phyloP scores from a whole-genome alignment of 345 rosid genomes.

The Sisymbrium altissimum region DNA sequence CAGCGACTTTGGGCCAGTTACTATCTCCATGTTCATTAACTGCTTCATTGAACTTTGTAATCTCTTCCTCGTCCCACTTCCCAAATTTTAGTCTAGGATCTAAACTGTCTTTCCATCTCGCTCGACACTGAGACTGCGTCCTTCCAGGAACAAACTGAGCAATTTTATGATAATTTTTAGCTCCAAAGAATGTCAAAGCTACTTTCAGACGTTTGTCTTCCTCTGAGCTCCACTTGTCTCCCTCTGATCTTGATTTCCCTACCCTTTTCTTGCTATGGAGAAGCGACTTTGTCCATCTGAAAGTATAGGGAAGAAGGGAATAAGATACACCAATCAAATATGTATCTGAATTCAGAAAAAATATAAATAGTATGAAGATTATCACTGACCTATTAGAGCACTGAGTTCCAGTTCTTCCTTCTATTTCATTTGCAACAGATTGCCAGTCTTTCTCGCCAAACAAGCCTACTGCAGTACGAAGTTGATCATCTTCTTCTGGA shows the following conservation, averaged over 20 bases:
- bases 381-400: slow-evolving; percentile 82
- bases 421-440: slow-evolving; percentile 58
- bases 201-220: slow-evolving; percentile 66
- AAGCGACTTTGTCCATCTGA: slow-evolving; percentile 72
- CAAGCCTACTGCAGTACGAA: slow-evolving; percentile 54
- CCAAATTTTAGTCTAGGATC: slow-evolving; percentile 58
- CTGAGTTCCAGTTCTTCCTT: slow-evolving; percentile 71
- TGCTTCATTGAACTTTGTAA: slow-evolving; percentile 52
- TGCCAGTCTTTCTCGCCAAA: slow-evolving; percentile 79
- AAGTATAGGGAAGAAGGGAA: neutral
- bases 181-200: slow-evolving; percentile 65
- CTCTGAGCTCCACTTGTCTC: slow-evolving; percentile 41
- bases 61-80: slow-evolving; percentile 70
- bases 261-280: slow-evolving; percentile 44
- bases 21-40: slow-evolving; percentile 46
- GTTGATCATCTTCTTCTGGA: slow-evolving; percentile 67
- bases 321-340: too few species aligned
- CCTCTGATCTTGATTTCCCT: slow-evolving; percentile 27
- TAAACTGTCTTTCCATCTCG: slow-evolving; percentile 68
- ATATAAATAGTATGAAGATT: too few species aligned
- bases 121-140: slow-evolving; percentile 63
- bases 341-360: too few species aligned
- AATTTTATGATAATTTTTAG: slow-evolving; percentile 63
- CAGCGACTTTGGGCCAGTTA: slow-evolving; percentile 67
- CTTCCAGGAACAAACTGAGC: slow-evolving; percentile 77